phyloP scores from a whole-genome alignment of 2,329 filamentous ascomycete genomes.

The Botrytis squamosa region DNA sequence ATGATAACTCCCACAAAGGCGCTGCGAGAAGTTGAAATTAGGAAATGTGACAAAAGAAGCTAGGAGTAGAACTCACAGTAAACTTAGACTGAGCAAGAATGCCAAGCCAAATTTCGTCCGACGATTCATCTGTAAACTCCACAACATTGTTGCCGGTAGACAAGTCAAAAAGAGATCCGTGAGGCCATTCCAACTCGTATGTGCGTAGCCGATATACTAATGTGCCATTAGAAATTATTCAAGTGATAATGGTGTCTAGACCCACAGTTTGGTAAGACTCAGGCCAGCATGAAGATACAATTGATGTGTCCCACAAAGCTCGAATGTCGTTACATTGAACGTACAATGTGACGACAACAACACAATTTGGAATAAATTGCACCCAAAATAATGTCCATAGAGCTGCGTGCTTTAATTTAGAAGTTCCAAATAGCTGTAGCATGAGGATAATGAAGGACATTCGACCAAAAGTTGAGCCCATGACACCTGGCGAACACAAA shows the following conservation, averaged over 20 bases:
- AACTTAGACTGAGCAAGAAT: slow-evolving; percentile 23
- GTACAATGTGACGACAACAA: slow-evolving; percentile 24
- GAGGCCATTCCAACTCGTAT: slow-evolving; percentile 19
- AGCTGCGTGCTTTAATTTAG: not conserved
- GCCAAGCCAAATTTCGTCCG: slow-evolving; percentile 24
- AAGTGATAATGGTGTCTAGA: not conserved
- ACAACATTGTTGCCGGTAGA: slow-evolving; percentile 25
- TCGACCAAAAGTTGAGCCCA: slow-evolving; percentile 27
- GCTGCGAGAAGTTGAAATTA: slow-evolving; percentile 3
- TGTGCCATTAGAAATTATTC: not conserved
- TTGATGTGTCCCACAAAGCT: slow-evolving; percentile 24
- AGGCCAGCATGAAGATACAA: slow-evolving; percentile 23
- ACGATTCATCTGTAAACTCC: slow-evolving; percentile 25
- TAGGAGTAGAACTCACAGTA: slow-evolving; percentile 21
- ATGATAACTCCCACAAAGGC: slow-evolving; percentile 27
- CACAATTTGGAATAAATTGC: slow-evolving; percentile 21
- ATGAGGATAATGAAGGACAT: slow-evolving; percentile 26
- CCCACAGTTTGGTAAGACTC: slow-evolving; percentile 22
- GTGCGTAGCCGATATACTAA: slow-evolving; percentile 19
- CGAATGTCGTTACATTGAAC: slow-evolving; percentile 24
- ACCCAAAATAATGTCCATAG: slow-evolving; percentile 25
- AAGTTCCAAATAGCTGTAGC: slow-evolving; percentile 27
- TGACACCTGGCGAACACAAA: slow-evolving; percentile 21
- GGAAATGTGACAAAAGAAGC: too few species aligned
- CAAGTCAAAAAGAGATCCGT: slow-evolving; percentile 26